phyloP scores from a whole-genome alignment of 306 rosid genomes.

The Hylodesmum podocarpum region DNA sequence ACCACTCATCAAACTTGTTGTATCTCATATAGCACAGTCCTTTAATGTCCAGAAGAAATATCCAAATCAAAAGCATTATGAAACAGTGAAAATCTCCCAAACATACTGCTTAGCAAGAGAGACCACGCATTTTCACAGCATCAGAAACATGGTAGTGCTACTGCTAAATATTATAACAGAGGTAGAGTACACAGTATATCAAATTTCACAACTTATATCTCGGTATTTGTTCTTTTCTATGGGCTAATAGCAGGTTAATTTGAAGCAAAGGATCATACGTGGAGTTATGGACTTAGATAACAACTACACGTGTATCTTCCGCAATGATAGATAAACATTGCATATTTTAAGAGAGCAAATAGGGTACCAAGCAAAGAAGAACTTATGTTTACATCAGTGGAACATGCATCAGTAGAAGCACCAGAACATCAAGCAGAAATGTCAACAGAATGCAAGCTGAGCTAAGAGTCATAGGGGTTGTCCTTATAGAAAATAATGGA shows the following conservation, averaged over 20 bases:
- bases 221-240: background rate
- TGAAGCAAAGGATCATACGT: background rate
- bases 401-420: slow-evolving; percentile 2
- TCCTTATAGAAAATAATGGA: background rate
- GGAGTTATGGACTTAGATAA: background rate
- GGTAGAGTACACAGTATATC: background rate
- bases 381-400: background rate
- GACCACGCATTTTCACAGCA: background rate
- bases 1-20: background rate
- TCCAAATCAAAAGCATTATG: background rate
- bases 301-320: background rate
- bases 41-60: background rate
- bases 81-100: background rate
- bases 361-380: background rate
- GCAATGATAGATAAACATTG: background rate
- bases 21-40: background rate
- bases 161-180: background rate
- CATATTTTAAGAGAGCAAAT: background rate
- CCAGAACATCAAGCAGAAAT: background rate
- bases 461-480: background rate
- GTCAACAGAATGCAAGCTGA: background rate
- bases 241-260: background rate
- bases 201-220: background rate
- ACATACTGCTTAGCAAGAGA: background rate
- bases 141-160: background rate